Evolutionary conservation across 768 basidiomycete genomes (phyloP), one percentile per base, ranked within the genome.

Genomic region (Agrocybe pediades): DNA sequence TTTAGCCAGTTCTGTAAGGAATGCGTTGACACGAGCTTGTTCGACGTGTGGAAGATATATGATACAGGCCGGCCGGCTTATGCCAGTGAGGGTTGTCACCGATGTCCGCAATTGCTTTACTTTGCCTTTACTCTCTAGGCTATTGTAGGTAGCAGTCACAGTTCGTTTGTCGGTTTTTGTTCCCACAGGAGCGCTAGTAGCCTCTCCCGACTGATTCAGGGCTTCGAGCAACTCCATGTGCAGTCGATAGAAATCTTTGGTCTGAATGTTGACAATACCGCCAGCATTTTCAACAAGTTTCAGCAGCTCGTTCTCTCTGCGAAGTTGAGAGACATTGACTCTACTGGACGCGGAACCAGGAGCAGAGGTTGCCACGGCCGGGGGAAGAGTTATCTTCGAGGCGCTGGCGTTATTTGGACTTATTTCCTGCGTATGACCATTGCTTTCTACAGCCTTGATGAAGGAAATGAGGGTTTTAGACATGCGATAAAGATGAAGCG

Each of bases 301-400:
- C 50, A 85, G 64, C 44, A 94, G 67, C 67, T 95, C 92, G 55
- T 88, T 90, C 71, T 94, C 90, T 19, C 92, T 83, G 3, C 90
- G 83, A 39, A 91, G 72, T 53, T 87, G 79, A 15, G 92, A 90
- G 21, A 94, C 82, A 58, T 93, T 95, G 44, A 83, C 74, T 56
- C 78, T 61, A 24, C 46, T 53, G 26, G 33, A 4, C n/a, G 45
- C 20, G 19, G n/a, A n/a, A n/a, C n/a, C n/a, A n/a, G n/a, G n/a
- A n/a, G n/a, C n/a, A n/a, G n/a, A n/a, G n/a, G n/a, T n/a, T n/a
- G 40, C 53, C 17, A 44, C 6, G 16, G 30, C 25, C 3, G 54
- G 11, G 9, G 47, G 43, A 24, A 39, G 27, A 21, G 41, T 24
- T 26, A 25, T 41, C 13, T 40, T 20, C 8, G 50, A 42, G 33